These are phyloP conservation scores for Lagenidium giganteum DNA, from an alignment of 352 stramenopile genomes.

Conservation along the genomic window DNA sequence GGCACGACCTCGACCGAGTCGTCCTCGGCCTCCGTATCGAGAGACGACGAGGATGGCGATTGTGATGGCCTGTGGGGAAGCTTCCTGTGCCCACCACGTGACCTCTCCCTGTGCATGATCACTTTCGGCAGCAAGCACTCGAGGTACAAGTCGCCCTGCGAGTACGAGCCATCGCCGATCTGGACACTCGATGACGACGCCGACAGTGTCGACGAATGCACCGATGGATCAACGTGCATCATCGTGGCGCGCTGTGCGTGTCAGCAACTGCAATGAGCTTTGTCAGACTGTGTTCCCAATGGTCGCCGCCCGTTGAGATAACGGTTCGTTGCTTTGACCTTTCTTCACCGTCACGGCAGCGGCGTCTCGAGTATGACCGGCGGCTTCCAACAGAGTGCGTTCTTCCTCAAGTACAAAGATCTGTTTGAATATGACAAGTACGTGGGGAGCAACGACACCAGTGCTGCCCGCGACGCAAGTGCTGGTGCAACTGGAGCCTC, in stretches of 20 bases:
- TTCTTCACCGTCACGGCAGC: no score
- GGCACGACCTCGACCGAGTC: slow-evolving; percentile 27
- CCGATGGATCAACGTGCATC: not conserved
- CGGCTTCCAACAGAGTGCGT: no score
- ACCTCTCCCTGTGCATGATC: no score
- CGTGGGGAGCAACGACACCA: slow-evolving; percentile 16
- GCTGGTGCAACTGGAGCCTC: no score
- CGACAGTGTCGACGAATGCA: slow-evolving; percentile 6
- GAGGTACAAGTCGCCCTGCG: slow-evolving; percentile 46
- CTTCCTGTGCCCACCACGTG: no score
- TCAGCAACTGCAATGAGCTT: not conserved
- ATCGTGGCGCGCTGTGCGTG: not conserved
- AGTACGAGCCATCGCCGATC: slow-evolving; percentile 48
- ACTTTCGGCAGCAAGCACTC: slow-evolving; percentile 52
- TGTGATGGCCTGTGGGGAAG: not conserved
- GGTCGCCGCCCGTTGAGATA: no score
- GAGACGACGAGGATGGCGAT: not conserved
- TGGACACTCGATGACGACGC: slow-evolving; percentile 32
- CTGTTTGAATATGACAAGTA: slow-evolving; percentile 67
- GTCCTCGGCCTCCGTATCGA: slow-evolving; percentile 1
- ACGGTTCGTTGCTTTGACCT: no score
- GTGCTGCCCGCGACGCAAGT: no score
- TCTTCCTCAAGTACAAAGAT: slow-evolving; percentile 57
- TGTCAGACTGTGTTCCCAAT: no score
- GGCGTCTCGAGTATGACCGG: no score